Base-by-base conservation (phyloP, 2,329 filamentous ascomycete genomes). In the Neurospora crassa region DNA sequence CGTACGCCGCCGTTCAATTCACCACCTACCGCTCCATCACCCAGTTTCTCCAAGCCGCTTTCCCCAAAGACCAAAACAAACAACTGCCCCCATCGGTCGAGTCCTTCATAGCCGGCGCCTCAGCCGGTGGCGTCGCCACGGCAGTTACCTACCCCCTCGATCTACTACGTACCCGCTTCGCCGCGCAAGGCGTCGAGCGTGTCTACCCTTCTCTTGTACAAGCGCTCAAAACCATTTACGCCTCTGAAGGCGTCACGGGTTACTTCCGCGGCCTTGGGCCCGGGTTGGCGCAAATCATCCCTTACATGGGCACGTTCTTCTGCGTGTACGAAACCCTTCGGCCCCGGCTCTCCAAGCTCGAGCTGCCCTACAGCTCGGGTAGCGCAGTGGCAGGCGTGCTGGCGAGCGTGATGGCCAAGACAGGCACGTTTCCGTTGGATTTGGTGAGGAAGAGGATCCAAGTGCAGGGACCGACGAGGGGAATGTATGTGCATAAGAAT, bases 281-380 rank as follows among this genome's bases (percentile, higher is more conserved):
- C 1, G 93, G 91, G 0, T 84, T 98, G 29, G 91, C 86, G 37
- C 94, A 97, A 83, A 96, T 98, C 68, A 89, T 97, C 11, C 96
- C 96, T 2, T 97, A 95, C 80, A 99, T 99, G 96, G 96, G 96
- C 16, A 85, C 97, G 2, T 98, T 99, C 83, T 99, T 99, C 81
- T 88, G 92, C 42, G 87, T 89, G 53, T 99, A 98, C 82, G 96
- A 99, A 81, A 34, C 86, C 11, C 82, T 97, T 69, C 86, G 92
- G 6, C 79, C 88, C 7, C 87, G 86, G 0, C 80, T 95, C 67
- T 83, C 84, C 7, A 78, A 78, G 6, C 76, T 89, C 20, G 79
- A 86, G 11, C 79, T 92, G 75, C 90, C 90, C 0, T 90, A 91
- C 79, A 92, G 94, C 24, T 90, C 90, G 18, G 91, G 91, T 1